phyloP scores from a whole-genome alignment of 768 basidiomycete species.

The Leccinum fibrillosum region DNA sequence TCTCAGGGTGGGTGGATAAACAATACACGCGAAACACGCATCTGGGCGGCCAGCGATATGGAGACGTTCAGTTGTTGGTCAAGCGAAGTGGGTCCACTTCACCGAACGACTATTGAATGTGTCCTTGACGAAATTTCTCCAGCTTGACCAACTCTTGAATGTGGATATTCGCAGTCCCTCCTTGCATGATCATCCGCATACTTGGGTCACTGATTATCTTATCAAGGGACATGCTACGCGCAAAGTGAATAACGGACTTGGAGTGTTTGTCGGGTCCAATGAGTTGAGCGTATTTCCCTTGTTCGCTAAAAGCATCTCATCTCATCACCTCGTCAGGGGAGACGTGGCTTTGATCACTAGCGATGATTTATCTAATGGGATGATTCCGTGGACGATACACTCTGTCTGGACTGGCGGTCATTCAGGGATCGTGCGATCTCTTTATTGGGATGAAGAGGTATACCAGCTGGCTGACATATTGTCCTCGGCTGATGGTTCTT shows the following conservation, averaged over 20 bases:
- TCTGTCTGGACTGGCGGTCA: conserved; percentile 56
- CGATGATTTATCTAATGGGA: conserved; percentile 34
- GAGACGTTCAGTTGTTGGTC: conserved; percentile 90
- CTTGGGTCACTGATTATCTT: conserved; percentile 81
- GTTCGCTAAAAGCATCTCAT: not conserved
- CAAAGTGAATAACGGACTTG: conserved; percentile 31
- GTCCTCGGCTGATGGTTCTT: conserved; percentile 1
- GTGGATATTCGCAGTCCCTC: conserved; percentile 66
- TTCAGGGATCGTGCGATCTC: conserved; percentile 51
- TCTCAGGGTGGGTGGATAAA: conserved; percentile 72
- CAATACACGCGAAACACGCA: conserved; percentile 31
- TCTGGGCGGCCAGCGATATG: conserved; percentile 95
- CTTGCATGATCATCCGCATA: conserved; percentile 49
- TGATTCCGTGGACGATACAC: conserved; percentile 46
- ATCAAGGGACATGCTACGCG: conserved; percentile 45
- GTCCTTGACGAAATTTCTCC: not conserved
- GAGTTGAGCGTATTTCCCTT: conserved; percentile 42
- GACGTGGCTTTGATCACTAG: conserved; percentile 55
- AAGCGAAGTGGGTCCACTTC: conserved; percentile 46
- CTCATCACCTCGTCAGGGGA: conserved; percentile 39
- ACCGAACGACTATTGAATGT: not conserved
- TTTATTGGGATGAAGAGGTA: conserved; percentile 56
- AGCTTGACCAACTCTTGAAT: conserved; percentile 60
- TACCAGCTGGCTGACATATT: not conserved
- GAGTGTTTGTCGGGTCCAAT: conserved; percentile 70